Evolutionary conservation across 495 filamentous ascomycete genomes (phyloP), one percentile per base, ranked within the genome.

Genomic region (Neurospora africana): DNA sequence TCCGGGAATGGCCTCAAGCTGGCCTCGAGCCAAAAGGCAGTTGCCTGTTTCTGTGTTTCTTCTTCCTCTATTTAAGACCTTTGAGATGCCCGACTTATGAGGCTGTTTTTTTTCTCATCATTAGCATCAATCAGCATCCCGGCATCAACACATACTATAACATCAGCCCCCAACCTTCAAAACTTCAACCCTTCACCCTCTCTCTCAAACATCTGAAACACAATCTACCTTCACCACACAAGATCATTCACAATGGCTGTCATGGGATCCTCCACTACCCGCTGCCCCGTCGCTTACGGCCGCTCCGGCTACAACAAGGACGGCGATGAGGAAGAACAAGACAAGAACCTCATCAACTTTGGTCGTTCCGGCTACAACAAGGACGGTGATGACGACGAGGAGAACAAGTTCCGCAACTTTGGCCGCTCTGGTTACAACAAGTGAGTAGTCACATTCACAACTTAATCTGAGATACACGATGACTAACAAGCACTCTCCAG

Each of bases 221-320:
- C 4, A 23, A 41, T 40, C 68, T 58, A 61, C 69, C 11, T 30
- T 41, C 69, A 69, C 38, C 72, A 73, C 76, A 61, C 36, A 70
- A 71, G 44, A 74, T 73, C 37, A 38, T 76, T 75, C 73, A 68
- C 79, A 84, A 85, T 84, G 83, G 83, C 80, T 72, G 82, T 75
- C 74, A 76, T 76, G 70, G 69, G 78, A 76, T 79, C 76, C 75
- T 74, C 75, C 76, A 72, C 74, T 72, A 80, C 77, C 74, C 73
- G 86, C 81, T 87, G 84, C 76, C 87, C 87, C 75, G 87, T 88
- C 74, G 89, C 84, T 72, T 88, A 86, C 78, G 84, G 83, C 72
- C 84, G 84, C 73, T 82, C 80, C 40, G 84, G 84, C 43, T 86
- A 86, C 79, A 86, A 85, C 79, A 84, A 84, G 76, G 77, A 53